Percentiles rank a stretch among this genome's conserved stretches.
phyloP scores from a whole-genome alignment of 257 asterid genomes.

The Solanum rostratum region DNA sequence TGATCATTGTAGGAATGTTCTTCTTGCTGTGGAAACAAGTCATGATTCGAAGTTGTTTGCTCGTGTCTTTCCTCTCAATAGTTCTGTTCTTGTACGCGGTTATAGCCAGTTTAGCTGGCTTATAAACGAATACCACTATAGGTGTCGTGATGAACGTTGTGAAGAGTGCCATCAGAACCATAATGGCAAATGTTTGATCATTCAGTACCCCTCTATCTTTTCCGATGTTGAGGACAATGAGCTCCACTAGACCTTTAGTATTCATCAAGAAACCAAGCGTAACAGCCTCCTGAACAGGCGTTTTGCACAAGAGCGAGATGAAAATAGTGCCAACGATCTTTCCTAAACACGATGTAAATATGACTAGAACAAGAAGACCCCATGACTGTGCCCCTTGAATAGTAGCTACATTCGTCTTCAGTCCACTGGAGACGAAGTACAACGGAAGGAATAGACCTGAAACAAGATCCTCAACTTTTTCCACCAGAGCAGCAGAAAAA shows the following conservation, averaged over 20 bases:
- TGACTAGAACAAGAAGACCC: conserved; percentile 36
- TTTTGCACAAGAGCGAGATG: conserved; percentile 12
- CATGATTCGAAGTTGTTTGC: conserved; percentile 26
- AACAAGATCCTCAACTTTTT: conserved; percentile 36
- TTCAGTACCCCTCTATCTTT: conserved; percentile 38
- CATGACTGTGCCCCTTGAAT: conserved; percentile 35
- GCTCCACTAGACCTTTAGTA: conserved; percentile 40
- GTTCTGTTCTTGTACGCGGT: conserved; percentile 31
- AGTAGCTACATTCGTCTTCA: conserved; percentile 30
- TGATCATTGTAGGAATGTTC: conserved; percentile 33
- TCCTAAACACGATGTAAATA: conserved; percentile 29
- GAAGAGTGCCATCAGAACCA: conserved; percentile 56
- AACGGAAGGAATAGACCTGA: conserved; percentile 32
- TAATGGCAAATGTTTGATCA: conserved; percentile 48
- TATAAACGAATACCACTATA: conserved; percentile 22
- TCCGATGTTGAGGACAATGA: conserved; percentile 41
- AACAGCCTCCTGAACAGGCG: conserved; percentile 23
- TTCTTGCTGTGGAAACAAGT: conserved; percentile 43
- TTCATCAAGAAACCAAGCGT: conserved; percentile 35
- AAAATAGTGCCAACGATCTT: conserved; percentile 31
- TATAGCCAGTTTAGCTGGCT: conserved; percentile 33
- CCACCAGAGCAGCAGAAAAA: conserved; percentile 23
- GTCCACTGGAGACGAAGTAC: conserved; percentile 34
- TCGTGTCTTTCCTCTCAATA: conserved; percentile 21
- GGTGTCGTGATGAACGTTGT: conserved; percentile 57